phyloP scores from a whole-genome alignment of 805 yeast species.

The Zygotorulaspora florentina region DNA sequence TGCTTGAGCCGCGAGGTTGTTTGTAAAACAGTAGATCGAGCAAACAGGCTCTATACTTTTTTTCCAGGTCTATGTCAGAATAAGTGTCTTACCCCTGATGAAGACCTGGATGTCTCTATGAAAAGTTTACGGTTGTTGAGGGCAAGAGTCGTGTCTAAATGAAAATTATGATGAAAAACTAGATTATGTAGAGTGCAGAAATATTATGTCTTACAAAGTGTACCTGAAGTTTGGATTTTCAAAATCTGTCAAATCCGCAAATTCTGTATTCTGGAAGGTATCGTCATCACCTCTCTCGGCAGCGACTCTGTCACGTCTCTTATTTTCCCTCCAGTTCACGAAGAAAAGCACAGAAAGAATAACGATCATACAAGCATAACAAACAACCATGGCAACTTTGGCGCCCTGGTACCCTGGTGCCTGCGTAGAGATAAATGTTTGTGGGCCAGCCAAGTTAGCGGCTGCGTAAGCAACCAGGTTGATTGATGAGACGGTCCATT shows the following conservation, averaged over 20 bases:
- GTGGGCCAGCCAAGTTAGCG: slow-evolving; percentile 72
- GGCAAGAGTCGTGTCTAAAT: too few relatives aligned
- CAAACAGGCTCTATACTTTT: too few relatives aligned
- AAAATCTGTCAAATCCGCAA: slow-evolving; percentile 42
- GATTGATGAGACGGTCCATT: slow-evolving; percentile 54
- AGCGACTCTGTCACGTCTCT: slow-evolving; percentile 38
- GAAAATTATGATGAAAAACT: too few relatives aligned
- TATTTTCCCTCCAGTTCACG: slow-evolving; percentile 39
- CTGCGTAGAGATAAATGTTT: slow-evolving; percentile 53
- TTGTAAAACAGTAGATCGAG: too few relatives aligned
- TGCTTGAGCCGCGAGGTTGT: too few relatives aligned
- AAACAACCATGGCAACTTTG: slow-evolving; percentile 47
- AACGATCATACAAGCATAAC: slow-evolving; percentile 42
- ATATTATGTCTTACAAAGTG: slow-evolving; percentile 15
- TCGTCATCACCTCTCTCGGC: slow-evolving; percentile 22
- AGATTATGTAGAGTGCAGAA: background rate
- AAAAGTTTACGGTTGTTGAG: too few relatives aligned
- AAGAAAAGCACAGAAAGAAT: slow-evolving; percentile 32
- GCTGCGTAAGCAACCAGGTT: slow-evolving; percentile 62
- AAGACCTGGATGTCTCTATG: too few relatives aligned
- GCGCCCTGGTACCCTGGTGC: slow-evolving; percentile 60
- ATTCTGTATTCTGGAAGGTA: slow-evolving; percentile 20
- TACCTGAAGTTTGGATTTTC: slow-evolving; percentile 43
- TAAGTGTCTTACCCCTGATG: too few relatives aligned
- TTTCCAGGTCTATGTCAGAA: too few relatives aligned